These are phyloP conservation scores for Pichia sp. DNA, from an alignment of 1,139 yeast species.

Conservation along the genomic window DNA sequence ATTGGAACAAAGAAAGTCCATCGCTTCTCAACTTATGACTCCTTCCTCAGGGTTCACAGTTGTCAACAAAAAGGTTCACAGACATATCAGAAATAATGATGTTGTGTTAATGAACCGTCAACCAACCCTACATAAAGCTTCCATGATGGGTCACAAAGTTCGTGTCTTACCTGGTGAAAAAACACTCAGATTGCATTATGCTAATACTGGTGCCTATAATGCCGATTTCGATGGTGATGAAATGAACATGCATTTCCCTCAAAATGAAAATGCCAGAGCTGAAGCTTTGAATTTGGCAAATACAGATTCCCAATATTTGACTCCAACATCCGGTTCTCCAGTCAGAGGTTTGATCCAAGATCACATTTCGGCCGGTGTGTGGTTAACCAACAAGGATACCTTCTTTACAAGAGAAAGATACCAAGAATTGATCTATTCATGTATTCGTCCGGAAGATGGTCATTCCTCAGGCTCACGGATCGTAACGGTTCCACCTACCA, in stretches of 20 bases:
- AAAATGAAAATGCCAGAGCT: constrained; percentile 94
- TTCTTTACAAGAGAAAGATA: constrained; percentile 88
- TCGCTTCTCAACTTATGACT: constrained; percentile 90
- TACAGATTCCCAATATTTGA: constrained; percentile 93
- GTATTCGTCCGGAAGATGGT: constrained; percentile 98
- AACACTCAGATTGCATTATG: constrained; percentile 93
- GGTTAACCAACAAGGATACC: constrained; percentile 90
- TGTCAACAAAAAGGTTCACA: constrained; percentile 83
- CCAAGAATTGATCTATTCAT: constrained; percentile 90
- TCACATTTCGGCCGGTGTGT: constrained; percentile 97
- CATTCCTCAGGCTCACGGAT: constrained; percentile 73
- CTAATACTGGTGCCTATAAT: constrained; percentile 93
- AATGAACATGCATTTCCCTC: constrained; percentile 99
- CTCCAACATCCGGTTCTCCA: constrained; percentile 98
- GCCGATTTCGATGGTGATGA: constrained; percentile 99
- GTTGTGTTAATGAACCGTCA: constrained; percentile 98
- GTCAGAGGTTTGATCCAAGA: constrained; percentile 98
- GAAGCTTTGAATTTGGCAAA: constrained; percentile 94
- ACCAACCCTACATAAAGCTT: constrained; percentile 97
- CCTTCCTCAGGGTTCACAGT: constrained; percentile 52
- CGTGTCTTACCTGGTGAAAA: constrained; percentile 96
- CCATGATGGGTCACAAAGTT: constrained; percentile 99
- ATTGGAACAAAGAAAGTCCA: constrained; percentile 88
- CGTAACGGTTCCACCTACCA: constrained; percentile 82
- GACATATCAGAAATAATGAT: constrained; percentile 93